Conservation (phyloP, 1,284 basidiomycete species). For the Wallemia hederae region DNA sequence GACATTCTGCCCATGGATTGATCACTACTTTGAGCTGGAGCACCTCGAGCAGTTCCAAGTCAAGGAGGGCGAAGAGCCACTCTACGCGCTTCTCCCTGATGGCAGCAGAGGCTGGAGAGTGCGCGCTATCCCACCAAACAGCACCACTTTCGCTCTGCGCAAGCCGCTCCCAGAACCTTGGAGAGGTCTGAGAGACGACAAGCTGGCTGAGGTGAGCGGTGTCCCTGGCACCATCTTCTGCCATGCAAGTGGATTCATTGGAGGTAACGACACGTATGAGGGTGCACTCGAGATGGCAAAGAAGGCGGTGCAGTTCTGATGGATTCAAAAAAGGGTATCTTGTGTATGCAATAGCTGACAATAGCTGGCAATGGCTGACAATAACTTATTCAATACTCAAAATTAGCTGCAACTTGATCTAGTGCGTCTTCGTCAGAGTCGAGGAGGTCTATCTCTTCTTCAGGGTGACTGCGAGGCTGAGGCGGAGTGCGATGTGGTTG, state of each 20-base stretch:
- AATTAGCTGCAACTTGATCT: neutral
- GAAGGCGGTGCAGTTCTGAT: constrained; percentile 21
- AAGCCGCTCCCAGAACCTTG: constrained; percentile 77
- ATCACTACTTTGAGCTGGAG: constrained; percentile 75
- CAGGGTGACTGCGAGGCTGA: neutral
- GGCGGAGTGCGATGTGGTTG: too few species aligned
- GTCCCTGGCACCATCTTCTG: constrained; percentile 68
- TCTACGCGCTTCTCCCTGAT: constrained; percentile 81
- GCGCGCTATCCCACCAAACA: constrained; percentile 58
- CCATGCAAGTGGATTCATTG: constrained; percentile 86
- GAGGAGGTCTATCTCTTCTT: neutral
- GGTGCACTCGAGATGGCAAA: constrained; percentile 57
- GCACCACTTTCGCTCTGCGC: constrained; percentile 64
- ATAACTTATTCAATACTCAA: neutral
- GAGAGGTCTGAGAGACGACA: constrained; percentile 68
- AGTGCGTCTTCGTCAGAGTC: neutral
- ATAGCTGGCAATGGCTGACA: too few species aligned
- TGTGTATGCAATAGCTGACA: too few species aligned
- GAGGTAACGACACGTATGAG: constrained; percentile 70
- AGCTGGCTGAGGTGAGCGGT: constrained; percentile 39
- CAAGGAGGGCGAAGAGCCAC: constrained; percentile 24
- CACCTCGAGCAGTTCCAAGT: constrained; percentile 20
- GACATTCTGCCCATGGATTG: constrained; percentile 30
- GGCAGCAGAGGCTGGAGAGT: constrained; percentile 62
- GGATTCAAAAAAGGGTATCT: too few species aligned